phyloP scores from a whole-genome alignment of 257 asterid genomes.

The Solanum bukasovii region DNA sequence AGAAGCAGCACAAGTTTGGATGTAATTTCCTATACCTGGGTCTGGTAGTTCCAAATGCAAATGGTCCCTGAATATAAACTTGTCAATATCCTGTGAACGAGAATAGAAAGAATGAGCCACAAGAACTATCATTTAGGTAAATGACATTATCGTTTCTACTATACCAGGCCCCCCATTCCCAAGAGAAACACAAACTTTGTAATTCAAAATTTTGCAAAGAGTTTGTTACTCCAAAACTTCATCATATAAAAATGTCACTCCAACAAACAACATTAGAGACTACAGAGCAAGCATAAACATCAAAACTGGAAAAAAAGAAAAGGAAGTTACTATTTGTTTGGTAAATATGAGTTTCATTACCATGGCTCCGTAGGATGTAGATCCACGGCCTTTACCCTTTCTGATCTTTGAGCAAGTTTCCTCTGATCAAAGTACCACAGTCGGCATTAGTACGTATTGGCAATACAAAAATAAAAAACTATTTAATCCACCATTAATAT shows the following conservation, averaged over 20 bases:
- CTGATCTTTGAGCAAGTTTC: constrained; percentile 61
- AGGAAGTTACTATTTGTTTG: not conserved
- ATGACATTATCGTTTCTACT: not conserved
- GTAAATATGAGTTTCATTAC: constrained; percentile 12
- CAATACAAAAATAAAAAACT: not conserved
- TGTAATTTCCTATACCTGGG: constrained; percentile 36
- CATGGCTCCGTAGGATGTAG: constrained; percentile 73
- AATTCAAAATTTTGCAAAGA: not conserved
- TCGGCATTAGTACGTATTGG: constrained; percentile 8
- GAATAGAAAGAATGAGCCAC: constrained; percentile 10
- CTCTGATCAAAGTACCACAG: constrained; percentile 25
- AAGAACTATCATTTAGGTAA: not conserved
- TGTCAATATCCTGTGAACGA: constrained; percentile 50
- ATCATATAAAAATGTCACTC: not conserved
- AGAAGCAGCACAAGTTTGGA: not conserved
- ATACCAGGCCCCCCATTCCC: not conserved
- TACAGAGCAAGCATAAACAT: not conserved
- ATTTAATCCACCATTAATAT: not conserved
- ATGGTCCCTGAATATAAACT: constrained; percentile 68
- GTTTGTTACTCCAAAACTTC: not conserved
- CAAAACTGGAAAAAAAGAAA: not conserved
- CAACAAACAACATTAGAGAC: not conserved
- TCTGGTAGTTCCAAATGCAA: constrained; percentile 65
- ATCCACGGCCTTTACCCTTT: constrained; percentile 62
- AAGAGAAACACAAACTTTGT: not conserved